A percentile compares a stretch with the other conserved stretches of the same genome.
Conservation (phyloP, 2,329 filamentous ascomycete genomes). For the Leptodontidium sp. region DNA sequence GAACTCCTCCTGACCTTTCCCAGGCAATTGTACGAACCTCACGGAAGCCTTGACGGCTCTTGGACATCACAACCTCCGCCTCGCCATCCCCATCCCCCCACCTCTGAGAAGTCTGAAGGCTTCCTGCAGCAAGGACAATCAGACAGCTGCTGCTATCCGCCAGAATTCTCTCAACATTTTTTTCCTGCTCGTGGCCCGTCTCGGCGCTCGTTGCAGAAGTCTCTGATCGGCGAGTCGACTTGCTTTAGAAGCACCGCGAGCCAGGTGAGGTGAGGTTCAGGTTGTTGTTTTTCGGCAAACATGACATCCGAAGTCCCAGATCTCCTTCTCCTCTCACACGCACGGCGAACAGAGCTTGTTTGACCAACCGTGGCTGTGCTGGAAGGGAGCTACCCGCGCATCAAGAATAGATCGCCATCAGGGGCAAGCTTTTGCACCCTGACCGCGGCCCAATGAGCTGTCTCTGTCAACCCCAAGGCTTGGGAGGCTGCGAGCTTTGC, state of each 20-base stretch:
- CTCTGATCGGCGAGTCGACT: constrained; percentile 17
- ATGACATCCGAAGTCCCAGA: constrained; percentile 31
- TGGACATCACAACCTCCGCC: constrained; percentile 3
- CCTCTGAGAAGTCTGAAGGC: not conserved
- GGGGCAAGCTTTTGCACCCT: constrained; percentile 2
- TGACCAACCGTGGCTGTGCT: constrained; percentile 37
- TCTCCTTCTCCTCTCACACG: constrained; percentile 11
- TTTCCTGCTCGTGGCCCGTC: constrained; percentile 17
- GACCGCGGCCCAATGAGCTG: constrained; percentile 7
- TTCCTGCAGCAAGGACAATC: constrained; percentile 12
- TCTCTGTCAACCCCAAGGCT: constrained; percentile 12
- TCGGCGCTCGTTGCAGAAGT: constrained; percentile 13
- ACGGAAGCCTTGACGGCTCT: constrained; percentile 6
- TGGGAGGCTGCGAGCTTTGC: constrained; percentile 25
- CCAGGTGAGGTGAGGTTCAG: not conserved
- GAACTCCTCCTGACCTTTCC: constrained; percentile 2
- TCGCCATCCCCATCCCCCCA: not conserved
- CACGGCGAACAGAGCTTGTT: constrained; percentile 34
- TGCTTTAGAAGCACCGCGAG: not conserved
- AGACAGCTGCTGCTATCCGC: constrained; percentile 26
- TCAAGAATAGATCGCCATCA: constrained; percentile 33
- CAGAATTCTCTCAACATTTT: not conserved
- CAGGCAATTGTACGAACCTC: constrained; percentile 6
- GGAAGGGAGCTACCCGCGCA: constrained; percentile 21
- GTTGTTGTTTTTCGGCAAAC: constrained; percentile 25